Percentiles rank a stretch among this genome's conserved stretches.
These are phyloP conservation scores for Oryza glumipatula DNA, from an alignment of 176 grass and related monocot genomes.

Conservation along the genomic window DNA sequence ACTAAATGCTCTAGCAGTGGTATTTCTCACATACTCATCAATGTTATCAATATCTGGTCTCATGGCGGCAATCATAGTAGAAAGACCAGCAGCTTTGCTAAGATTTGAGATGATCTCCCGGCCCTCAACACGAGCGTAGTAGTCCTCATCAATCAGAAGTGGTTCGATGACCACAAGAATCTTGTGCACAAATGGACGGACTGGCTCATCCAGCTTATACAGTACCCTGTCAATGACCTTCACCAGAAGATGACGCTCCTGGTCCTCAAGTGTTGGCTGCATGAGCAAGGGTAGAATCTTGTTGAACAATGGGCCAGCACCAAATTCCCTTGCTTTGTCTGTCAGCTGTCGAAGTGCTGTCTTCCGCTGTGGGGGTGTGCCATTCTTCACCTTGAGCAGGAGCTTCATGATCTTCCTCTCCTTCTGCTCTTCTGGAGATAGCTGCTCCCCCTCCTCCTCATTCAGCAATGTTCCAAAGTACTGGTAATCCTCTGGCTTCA, in stretches of 20 bases:
- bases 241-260: slow-evolving; percentile 24
- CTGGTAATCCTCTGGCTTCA: slow-evolving; percentile 99
- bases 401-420: slow-evolving; percentile 98
- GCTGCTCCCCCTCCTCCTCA: slow-evolving; percentile 90
- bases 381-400: slow-evolving; percentile 83
- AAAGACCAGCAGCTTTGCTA: slow-evolving; percentile 96
- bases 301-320: too few relatives aligned
- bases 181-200: slow-evolving; percentile 40
- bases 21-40: slow-evolving; percentile 98
- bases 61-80: slow-evolving; percentile 99
- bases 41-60: slow-evolving; percentile 97
- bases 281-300: too few relatives aligned
- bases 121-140: slow-evolving; percentile 98
- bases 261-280: too few relatives aligned
- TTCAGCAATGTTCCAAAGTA: slow-evolving; percentile 88
- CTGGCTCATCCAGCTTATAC: too few relatives aligned
- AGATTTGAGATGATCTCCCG: slow-evolving; percentile 97
- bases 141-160: slow-evolving; percentile 96
- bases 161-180: slow-evolving; percentile 54
- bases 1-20: slow-evolving; percentile 95
- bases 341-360: slow-evolving; percentile 91
- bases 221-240: slow-evolving; percentile 79
- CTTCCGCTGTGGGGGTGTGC: slow-evolving; percentile 89
- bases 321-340: slow-evolving; percentile 54
- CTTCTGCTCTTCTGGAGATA: slow-evolving; percentile 89